Evolutionary conservation across 2,329 filamentous ascomycete species (phyloP).

Genomic region (Phialophora tarda): DNA sequence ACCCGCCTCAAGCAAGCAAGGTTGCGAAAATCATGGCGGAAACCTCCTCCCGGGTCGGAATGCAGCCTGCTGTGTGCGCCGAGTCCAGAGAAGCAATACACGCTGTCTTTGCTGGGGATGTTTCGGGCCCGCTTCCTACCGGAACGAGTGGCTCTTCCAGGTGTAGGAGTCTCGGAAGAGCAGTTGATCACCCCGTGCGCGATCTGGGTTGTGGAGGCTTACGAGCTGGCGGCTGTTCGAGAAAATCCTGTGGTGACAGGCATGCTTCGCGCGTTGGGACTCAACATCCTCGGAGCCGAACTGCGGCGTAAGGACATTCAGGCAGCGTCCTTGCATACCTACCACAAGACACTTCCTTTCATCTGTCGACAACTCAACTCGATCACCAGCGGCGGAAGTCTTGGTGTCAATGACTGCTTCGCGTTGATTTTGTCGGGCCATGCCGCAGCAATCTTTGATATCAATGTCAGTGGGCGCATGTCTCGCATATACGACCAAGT

Average conservation of each 20-base stretch:
- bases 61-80: neutral
- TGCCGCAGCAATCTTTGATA: constrained; percentile 8
- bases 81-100: constrained; percentile 13
- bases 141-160: neutral
- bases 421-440: constrained; percentile 13
- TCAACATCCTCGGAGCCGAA: constrained; percentile 3
- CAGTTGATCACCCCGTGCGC: constrained; percentile 11
- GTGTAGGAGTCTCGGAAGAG: constrained; percentile 5
- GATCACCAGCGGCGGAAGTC: neutral
- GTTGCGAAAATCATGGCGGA: neutral
- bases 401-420: neutral
- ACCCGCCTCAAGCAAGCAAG: neutral
- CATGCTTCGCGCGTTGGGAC: constrained; percentile 9
- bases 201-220: constrained; percentile 9
- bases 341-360: constrained; percentile 3
- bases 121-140: constrained; percentile 10
- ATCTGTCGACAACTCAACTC: constrained; percentile 9
- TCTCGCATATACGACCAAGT: neutral
- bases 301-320: constrained; percentile 11
- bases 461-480: constrained; percentile 1
- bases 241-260: constrained; percentile 7
- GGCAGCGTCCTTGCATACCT: neutral
- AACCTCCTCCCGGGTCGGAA: neutral
- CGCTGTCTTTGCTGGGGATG: constrained; percentile 9
- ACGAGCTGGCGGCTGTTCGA: constrained; percentile 1